Evolutionary conservation across 768 basidiomycete species (phyloP), one percentile per base, ranked within the genome.

Genomic region (Filobasidium wieringae): DNA sequence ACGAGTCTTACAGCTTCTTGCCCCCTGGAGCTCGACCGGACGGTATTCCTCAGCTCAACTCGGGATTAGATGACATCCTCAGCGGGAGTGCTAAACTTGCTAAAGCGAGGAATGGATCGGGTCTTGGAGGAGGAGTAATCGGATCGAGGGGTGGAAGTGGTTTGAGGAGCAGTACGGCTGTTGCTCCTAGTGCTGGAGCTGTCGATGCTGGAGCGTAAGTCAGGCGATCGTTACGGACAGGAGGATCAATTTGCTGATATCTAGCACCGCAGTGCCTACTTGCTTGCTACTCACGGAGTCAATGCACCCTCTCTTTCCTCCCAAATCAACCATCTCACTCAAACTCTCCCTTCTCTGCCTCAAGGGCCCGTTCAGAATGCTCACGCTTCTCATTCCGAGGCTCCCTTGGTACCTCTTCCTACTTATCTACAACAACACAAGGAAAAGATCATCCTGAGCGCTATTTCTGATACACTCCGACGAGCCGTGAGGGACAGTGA

Each of bases 41-140:
- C 15, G 56, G 95, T 65, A 77, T 97, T 1, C 93, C 93, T 11
- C 81, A 86, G 2, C 84, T 99, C 40, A 82, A 86, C 56, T 83
- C 93, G 56, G 88, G 89, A 1, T 80, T 97, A 31, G 91, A 93
- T 73, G 89, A 96, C 76, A 87, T 99, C 62, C 93, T 97, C 72
- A 84, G 86, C 0, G 89, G 93, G 75, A 91, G 88, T 1, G 80
- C 90, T 19, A 80, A 85, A 39, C 83, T 96, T 26, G 74, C 70
- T 0, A 64, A 66, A 53, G 70, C 65, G 22, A 69, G 63, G 52
- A 63, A 55, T 45, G 62, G 55, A 41, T 64, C 61, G 39, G 59
- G 61, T 22, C 51, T 37, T 15, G 43, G 41, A 4, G 68, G 68
- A 11, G 62, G 27, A 7, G n/a, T n/a, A n/a, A n/a, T n/a, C n/a